Conservation (phyloP, 129 eudicot species). For the Lactuca saligna region DNA sequence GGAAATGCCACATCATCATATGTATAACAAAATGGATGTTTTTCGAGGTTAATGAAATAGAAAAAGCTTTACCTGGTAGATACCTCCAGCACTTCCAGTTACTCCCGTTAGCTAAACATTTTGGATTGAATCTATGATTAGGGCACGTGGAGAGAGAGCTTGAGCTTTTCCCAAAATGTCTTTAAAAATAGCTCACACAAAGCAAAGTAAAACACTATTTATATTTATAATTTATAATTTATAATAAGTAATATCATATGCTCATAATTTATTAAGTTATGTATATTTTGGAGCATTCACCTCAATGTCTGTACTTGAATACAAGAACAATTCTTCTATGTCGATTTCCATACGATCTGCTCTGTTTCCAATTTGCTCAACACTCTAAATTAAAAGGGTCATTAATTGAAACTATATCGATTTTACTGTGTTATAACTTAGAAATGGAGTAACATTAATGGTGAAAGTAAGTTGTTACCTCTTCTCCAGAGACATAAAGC, state of each 20-base stretch:
- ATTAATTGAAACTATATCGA: background rate
- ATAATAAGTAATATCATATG: background rate
- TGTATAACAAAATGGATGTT: slow-evolving; percentile 8
- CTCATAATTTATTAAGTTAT: background rate
- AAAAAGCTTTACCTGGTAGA: slow-evolving; percentile 48
- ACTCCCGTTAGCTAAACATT: slow-evolving; percentile 78
- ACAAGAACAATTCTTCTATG: slow-evolving; percentile 65
- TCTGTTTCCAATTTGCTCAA: slow-evolving; percentile 92
- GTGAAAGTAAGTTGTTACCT: slow-evolving; percentile 42
- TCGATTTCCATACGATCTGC: slow-evolving; percentile 82
- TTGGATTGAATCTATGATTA: slow-evolving; percentile 91
- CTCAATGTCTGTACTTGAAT: slow-evolving; percentile 90
- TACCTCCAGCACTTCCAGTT: slow-evolving; percentile 85
- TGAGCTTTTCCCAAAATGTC: slow-evolving; percentile 74
- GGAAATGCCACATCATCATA: background rate
- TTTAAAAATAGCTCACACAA: slow-evolving; percentile 31
- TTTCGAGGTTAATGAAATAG: background rate
- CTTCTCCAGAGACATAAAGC: slow-evolving; percentile 95
- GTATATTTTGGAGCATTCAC: slow-evolving; percentile 35
- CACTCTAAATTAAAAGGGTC: slow-evolving; percentile 56
- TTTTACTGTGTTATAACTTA: background rate
- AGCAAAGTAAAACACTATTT: slow-evolving; percentile 8
- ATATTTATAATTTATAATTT: background rate
- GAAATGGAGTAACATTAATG: slow-evolving; percentile 9
- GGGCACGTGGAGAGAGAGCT: slow-evolving; percentile 69